These are phyloP conservation scores for Petrea volubilis DNA, from an alignment of 257 asterid genomes.

Conservation along the genomic window DNA sequence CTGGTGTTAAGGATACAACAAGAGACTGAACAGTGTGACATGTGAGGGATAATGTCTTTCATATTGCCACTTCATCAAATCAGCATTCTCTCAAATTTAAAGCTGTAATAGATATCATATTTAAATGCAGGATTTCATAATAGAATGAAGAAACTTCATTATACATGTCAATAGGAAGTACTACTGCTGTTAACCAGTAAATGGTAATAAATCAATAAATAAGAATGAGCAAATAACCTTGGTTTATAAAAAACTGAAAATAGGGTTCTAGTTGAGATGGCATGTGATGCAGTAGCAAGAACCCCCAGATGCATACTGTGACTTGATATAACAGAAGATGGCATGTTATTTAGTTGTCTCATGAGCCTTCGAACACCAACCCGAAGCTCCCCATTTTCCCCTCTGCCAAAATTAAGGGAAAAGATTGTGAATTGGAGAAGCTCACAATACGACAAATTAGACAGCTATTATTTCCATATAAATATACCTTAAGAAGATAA, in stretches of 20 bases:
- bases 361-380: slow-evolving; percentile 96
- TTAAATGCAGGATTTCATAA: slow-evolving; percentile 3
- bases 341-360: slow-evolving; percentile 87
- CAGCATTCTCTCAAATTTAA: not conserved
- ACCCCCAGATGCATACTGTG: slow-evolving; percentile 99
- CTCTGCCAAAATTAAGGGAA: slow-evolving; percentile 49
- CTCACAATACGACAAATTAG: not conserved
- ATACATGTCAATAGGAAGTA: not conserved
- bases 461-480: not conserved
- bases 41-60: not conserved
- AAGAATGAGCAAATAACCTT: slow-evolving; percentile 50
- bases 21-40: not conserved
- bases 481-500: slow-evolving; percentile 84
- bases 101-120: slow-evolving; percentile 12
- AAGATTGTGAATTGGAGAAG: slow-evolving; percentile 8
- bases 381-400: slow-evolving; percentile 93
- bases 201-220: not conserved
- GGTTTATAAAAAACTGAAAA: slow-evolving; percentile 96
- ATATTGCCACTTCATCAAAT: slow-evolving; percentile 1
- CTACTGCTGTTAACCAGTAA: not conserved
- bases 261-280: slow-evolving; percentile 76
- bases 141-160: not conserved
- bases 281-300: slow-evolving; percentile 99
- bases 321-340: slow-evolving; percentile 96
- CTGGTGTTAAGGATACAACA: not conserved